A percentile compares a stretch with the other conserved stretches of the same genome.
Evolutionary conservation across 1,284 basidiomycete species (phyloP).

Genomic region (Microbotryomycetes sp.): DNA sequence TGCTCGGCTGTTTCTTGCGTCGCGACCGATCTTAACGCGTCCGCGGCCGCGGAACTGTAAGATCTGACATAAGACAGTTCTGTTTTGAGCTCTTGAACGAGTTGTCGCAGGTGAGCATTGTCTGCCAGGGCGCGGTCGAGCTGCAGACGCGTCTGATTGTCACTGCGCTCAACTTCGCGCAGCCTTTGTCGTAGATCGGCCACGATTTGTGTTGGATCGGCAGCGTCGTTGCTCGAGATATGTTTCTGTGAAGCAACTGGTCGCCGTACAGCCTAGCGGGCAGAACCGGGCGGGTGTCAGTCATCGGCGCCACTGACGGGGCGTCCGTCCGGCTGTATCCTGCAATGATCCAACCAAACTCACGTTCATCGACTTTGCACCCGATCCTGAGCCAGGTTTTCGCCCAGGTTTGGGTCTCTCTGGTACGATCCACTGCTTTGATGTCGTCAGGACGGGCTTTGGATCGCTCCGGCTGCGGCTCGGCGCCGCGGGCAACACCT

Average conservation of each 20-base stretch:
- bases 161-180: background rate
- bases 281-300: background rate
- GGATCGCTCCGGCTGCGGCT: conserved; percentile 1
- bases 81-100: background rate
- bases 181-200: background rate
- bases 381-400: conserved; percentile 27
- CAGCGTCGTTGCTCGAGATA: background rate
- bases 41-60: conserved; percentile 13
- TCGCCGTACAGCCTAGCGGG: too few species aligned
- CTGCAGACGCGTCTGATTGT: background rate
- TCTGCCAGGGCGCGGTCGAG: background rate
- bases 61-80: background rate
- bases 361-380: too few species aligned
- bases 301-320: background rate
- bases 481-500: background rate
- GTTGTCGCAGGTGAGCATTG: background rate
- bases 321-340: conserved; percentile 1
- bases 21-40: conserved; percentile 23
- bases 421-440: conserved; percentile 35
- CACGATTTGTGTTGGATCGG: background rate
- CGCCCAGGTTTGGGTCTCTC: conserved; percentile 34
- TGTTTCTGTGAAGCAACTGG: background rate
- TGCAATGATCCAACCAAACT: too few species aligned
- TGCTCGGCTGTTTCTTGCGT: background rate
- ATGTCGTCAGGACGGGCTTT: conserved; percentile 3